Conservation (phyloP, 2,329 filamentous ascomycete genomes). For the Aspergillus melleus region DNA sequence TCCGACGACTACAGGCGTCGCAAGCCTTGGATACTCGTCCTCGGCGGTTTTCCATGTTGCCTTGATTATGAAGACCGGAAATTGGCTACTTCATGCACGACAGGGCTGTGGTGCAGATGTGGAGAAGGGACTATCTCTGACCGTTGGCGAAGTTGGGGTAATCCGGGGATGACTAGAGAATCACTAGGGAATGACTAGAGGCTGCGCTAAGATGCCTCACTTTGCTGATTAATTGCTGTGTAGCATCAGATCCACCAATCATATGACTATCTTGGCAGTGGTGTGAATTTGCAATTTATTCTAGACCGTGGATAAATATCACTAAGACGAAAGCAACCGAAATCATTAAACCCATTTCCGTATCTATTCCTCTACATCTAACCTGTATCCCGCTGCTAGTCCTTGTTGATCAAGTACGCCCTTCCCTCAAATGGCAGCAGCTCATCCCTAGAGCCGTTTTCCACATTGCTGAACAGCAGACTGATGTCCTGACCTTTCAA, state of each 20-base stretch:
- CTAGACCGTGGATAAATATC: no score
- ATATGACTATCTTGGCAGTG: neutral
- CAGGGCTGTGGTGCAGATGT: neutral
- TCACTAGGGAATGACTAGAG: no score
- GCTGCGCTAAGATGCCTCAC: no score
- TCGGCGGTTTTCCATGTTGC: neutral
- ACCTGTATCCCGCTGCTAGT: conserved; percentile 1
- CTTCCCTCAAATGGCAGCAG: conserved; percentile 36
- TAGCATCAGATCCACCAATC: neutral
- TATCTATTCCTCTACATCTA: neutral
- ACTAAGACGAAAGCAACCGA: no score
- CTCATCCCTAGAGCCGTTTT: conserved; percentile 14
- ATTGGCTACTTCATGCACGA: no score
- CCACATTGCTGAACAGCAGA: conserved; percentile 25
- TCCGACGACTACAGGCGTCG: conserved; percentile 48
- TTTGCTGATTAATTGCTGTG: neutral
- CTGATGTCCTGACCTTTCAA: conserved; percentile 12
- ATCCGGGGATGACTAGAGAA: neutral
- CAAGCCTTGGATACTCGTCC: conserved; percentile 36
- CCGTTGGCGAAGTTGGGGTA: neutral
- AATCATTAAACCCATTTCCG: no score
- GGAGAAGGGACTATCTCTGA: neutral
- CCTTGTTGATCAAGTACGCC: conserved; percentile 24
- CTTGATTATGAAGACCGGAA: no score
- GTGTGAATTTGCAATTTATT: no score